Percentiles rank a stretch among this genome's conserved stretches.
Conservation (phyloP, 805 yeast genomes). For the Jamesozyma hellenica region DNA sequence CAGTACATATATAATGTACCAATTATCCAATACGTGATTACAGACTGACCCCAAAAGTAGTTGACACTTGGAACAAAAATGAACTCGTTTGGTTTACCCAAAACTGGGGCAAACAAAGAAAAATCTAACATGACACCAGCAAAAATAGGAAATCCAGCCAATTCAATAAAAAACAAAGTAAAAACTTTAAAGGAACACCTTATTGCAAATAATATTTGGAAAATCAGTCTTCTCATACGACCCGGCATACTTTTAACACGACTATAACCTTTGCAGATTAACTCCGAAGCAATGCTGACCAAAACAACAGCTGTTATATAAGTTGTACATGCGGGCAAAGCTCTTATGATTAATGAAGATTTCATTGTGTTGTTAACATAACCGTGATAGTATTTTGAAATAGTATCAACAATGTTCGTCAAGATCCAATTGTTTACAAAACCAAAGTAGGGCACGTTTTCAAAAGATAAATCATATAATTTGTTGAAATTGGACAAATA, state of each 20-base stretch:
- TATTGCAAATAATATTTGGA: constrained; percentile 43
- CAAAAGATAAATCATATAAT: constrained; percentile 3
- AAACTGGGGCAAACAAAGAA: constrained; percentile 34
- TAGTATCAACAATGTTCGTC: constrained; percentile 4
- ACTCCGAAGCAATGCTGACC: constrained; percentile 18
- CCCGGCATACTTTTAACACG: constrained; percentile 24
- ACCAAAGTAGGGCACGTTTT: constrained; percentile 4
- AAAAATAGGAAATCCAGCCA: constrained; percentile 73
- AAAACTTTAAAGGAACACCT: constrained; percentile 65
- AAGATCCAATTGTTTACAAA: constrained; percentile 10
- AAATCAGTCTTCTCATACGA: constrained; percentile 37
- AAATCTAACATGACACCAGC: constrained; percentile 75
- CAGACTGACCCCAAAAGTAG: constrained; percentile 18
- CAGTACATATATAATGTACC: constrained; percentile 85
- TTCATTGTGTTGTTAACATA: constrained; percentile 14
- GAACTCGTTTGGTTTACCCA: constrained; percentile 10
- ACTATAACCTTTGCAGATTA: constrained; percentile 20
- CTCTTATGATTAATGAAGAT: constrained; percentile 17
- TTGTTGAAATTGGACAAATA: constrained; percentile 3
- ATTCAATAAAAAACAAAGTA: constrained; percentile 63
- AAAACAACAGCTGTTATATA: constrained; percentile 19
- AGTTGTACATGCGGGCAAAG: constrained; percentile 23
- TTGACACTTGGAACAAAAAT: constrained; percentile 19
- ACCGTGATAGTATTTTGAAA: constrained; percentile 11
- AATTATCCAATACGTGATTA: constrained; percentile 44